phyloP scores from a whole-genome alignment of 495 filamentous ascomycete genomes.

The Penicillium fimorum region DNA sequence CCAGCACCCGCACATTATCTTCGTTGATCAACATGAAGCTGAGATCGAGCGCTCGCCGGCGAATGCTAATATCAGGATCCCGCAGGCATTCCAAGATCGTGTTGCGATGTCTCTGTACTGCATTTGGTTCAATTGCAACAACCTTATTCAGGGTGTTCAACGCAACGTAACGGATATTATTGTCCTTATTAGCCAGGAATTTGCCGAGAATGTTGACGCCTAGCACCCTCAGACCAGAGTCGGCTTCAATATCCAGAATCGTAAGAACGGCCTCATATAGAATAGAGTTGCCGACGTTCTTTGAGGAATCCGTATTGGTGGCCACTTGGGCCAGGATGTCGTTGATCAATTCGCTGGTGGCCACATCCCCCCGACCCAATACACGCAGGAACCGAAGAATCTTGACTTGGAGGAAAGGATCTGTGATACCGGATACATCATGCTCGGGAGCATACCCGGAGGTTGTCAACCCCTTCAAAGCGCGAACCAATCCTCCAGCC shows the following conservation, averaged over 20 bases:
- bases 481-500: conserved; percentile 74
- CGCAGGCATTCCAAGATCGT: conserved; percentile 95
- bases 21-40: conserved; percentile 99
- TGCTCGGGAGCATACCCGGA: conserved; percentile 98
- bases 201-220: conserved; percentile 98
- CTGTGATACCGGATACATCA: conserved; percentile 95
- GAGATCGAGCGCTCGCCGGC: conserved; percentile 88
- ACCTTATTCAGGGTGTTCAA: conserved; percentile 98
- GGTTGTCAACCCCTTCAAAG: conserved; percentile 83
- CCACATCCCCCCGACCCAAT: conserved; percentile 78
- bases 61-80: conserved; percentile 98
- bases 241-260: conserved; percentile 96
- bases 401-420: conserved; percentile 98
- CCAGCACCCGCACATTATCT: conserved; percentile 86
- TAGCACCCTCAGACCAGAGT: conserved; percentile 87
- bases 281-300: conserved; percentile 98
- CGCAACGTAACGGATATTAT: conserved; percentile 98
- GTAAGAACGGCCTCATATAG: conserved; percentile 97
- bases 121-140: conserved; percentile 95
- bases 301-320: conserved; percentile 95
- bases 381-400: conserved; percentile 83
- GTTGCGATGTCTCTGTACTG: conserved; percentile 93
- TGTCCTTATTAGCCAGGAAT: conserved; percentile 95
- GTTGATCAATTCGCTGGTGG: conserved; percentile 95
- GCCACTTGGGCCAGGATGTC: conserved; percentile 98